These are phyloP conservation scores for Lactarius pseudohatsudake DNA, from an alignment of 768 basidiomycete species.

Conservation along the genomic window DNA sequence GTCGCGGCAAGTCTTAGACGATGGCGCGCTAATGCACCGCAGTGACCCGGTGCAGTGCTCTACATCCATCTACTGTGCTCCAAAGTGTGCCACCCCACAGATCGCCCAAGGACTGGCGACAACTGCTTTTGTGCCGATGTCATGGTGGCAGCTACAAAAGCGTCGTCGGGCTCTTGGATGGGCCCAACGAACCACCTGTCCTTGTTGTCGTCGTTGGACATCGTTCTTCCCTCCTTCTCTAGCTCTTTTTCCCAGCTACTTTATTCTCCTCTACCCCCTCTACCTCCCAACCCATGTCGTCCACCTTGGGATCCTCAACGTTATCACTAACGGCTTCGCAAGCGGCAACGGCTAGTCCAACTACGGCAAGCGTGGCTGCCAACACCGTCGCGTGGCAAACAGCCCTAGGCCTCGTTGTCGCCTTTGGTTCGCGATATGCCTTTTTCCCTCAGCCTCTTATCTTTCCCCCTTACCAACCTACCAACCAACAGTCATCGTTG, in stretches of 20 bases:
- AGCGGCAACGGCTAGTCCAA: background rate
- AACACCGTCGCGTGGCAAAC: constrained; percentile 12
- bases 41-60: background rate
- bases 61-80: background rate
- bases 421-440: background rate
- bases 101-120: background rate
- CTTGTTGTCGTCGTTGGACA: background rate
- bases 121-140: background rate
- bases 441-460: constrained; percentile 1
- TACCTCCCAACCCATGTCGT: background rate
- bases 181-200: background rate
- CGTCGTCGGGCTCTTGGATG: background rate
- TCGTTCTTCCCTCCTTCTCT: background rate
- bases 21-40: background rate
- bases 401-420: constrained; percentile 18
- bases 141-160: background rate
- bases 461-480: background rate
- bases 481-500: constrained; percentile 20
- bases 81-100: background rate
- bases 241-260: background rate
- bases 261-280: background rate
- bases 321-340: background rate
- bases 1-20: background rate
- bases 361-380: background rate
- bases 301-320: background rate